Percentiles rank a stretch among this genome's conserved stretches.
phyloP scores from a whole-genome alignment of 352 stramenopile species.

The Phytophthora boehmeriae region DNA sequence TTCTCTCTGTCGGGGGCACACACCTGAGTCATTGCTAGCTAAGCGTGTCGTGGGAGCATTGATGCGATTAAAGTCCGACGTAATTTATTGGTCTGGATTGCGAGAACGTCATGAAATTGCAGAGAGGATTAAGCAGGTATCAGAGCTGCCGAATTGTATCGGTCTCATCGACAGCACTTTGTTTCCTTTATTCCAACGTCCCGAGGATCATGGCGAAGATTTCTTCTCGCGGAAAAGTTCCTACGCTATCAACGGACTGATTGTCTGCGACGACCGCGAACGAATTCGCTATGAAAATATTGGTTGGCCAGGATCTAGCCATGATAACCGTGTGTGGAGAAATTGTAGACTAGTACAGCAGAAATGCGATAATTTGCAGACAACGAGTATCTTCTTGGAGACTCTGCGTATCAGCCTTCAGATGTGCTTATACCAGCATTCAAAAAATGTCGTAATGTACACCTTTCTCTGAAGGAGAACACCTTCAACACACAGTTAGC shows the following conservation, averaged over 20 bases:
- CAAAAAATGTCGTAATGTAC: neutral
- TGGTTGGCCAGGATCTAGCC: slow-evolving; percentile 1
- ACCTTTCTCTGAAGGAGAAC: neutral
- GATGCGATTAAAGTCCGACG: neutral
- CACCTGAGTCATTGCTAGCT: neutral
- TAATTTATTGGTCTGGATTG: neutral
- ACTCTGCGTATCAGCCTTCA: slow-evolving; percentile 10
- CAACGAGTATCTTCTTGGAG: slow-evolving; percentile 13
- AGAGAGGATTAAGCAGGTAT: neutral
- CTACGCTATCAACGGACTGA: slow-evolving; percentile 5
- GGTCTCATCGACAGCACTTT: slow-evolving; percentile 2
- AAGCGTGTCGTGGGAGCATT: neutral
- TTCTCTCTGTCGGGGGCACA: neutral
- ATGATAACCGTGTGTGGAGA: slow-evolving; percentile 9
- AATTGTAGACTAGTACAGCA: slow-evolving; percentile 2
- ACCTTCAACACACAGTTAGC: neutral
- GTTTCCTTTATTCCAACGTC: neutral
- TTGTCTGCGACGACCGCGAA: slow-evolving; percentile 1
- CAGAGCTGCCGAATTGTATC: neutral
- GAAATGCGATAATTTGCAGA: neutral
- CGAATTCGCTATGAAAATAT: neutral
- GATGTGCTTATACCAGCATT: neutral
- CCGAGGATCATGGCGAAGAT: slow-evolving; percentile 1
- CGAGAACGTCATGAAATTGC: neutral
- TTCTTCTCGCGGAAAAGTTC: slow-evolving; percentile 6